phyloP scores from a whole-genome alignment of 2,329 filamentous ascomycete species.

The Aspergillus intermedius region DNA sequence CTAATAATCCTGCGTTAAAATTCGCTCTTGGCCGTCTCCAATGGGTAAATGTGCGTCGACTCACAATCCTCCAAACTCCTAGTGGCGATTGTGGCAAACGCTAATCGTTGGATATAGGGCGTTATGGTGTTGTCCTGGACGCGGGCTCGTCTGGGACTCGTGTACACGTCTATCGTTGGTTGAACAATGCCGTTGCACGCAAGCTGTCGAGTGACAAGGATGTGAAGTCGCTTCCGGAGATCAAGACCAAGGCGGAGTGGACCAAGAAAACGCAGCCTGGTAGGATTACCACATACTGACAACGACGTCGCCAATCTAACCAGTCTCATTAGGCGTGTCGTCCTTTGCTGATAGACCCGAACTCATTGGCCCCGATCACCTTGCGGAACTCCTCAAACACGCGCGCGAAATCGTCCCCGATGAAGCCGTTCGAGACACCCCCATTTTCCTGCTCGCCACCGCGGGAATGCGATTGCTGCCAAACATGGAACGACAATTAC shows the following conservation, averaged over 20 bases:
- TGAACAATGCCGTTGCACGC: constrained; percentile 63
- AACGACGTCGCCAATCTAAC: neutral
- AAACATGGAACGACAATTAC: constrained; percentile 60
- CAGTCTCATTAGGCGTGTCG: constrained; percentile 57
- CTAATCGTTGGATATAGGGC: constrained; percentile 35
- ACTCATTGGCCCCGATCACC: constrained; percentile 72
- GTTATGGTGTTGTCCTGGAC: constrained; percentile 92
- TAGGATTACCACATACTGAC: constrained; percentile 20
- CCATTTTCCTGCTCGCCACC: constrained; percentile 90
- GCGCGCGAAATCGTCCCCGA: constrained; percentile 71
- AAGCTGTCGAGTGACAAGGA: constrained; percentile 55
- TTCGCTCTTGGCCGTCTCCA: constrained; percentile 16
- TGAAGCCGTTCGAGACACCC: constrained; percentile 72
- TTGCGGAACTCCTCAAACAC: constrained; percentile 72
- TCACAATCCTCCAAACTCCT: neutral
- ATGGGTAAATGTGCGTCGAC: constrained; percentile 38
- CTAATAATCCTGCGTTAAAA: constrained; percentile 4
- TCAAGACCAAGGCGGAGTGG: constrained; percentile 80
- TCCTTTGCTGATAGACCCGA: constrained; percentile 74
- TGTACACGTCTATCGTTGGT: constrained; percentile 90
- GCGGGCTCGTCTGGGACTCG: constrained; percentile 96
- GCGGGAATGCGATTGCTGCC: constrained; percentile 88
- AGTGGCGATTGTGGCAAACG: neutral
- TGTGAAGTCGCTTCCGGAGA: constrained; percentile 64
- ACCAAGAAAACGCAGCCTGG: constrained; percentile 92